Base-by-base conservation (phyloP, 352 stramenopile genomes). In the Globisporangium rhizosaccharum region DNA sequence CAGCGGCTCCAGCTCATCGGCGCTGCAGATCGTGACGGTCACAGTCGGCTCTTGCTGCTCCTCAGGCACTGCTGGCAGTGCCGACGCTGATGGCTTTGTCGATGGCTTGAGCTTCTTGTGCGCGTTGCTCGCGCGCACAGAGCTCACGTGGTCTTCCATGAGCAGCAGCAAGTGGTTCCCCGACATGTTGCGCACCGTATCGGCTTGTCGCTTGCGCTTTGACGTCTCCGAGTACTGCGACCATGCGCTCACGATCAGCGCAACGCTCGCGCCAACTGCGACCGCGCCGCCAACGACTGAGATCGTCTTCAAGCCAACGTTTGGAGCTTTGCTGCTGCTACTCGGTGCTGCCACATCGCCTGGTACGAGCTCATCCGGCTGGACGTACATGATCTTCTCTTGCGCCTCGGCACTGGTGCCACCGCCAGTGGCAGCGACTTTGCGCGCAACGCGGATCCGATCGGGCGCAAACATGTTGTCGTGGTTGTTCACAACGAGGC, bases 381-480 rank as follows among this genome's bases (percentile, higher is more conserved):
- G 70, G n/a, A 95, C 67, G 57, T 90, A 95, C 66, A 90, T 57
- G 30, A 94, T 75, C 58, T 73, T 72, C 25, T 92, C 76, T 15
- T 74, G 73, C 26, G 87, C 73, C 3, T 91, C 76, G 1, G 75
- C 70, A 30, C 75, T 79, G 33, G 85, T 81, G 3, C 73, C 76
- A 3, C 28, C 23, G 9, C 51, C 33, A n/a, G 41, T 46, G 5
- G 20, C 18, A 2, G 30, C 30, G 1, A 85, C 67, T 44, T 76
- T 84, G 8, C 86, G 75, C 8, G 72, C 54, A 39, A 95, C 72
- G 9, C 84, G 80, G 66, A 95, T 76, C 11, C 82, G 81, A 56
- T 90, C 74, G 1, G 75, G 75, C 2, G 71, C 72, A 37, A 95
- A 92, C 3, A 95, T 49, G 51, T 95, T 95, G 61, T 92, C 77